Evolutionary conservation across 73 alveolate genomes (phyloP), one percentile per base, ranked within the genome.

Genomic region (Uronychia binucleata): DNA sequence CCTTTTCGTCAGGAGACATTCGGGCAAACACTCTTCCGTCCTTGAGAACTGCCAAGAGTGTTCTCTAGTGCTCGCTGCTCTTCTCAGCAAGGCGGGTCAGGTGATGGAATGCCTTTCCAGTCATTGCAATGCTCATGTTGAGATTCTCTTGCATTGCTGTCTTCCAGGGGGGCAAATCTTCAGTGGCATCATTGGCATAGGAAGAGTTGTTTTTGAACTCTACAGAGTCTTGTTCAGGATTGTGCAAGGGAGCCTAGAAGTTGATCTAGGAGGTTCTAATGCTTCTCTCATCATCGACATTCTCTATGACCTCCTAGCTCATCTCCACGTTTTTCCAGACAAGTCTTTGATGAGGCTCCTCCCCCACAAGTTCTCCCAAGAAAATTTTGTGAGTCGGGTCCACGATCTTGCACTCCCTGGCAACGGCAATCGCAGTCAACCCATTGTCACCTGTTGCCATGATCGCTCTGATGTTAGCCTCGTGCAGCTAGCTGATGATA

Each of bases 1-100:
- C 99, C 84, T 98, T 98, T 67, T 97, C 98, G 75, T 96, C 99
- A 77, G 99, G 99, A 26, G 98, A 87, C 99, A 98, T 98, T 88
- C 99, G 88, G 0, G 99, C 99, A 92, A 97, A 97, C 26, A 98
- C 95, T 80, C 93, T 88, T 27, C 99, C 99, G 35, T 96, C 91
- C 77, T 88, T 89, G 82, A 96, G 97, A 26, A 97, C 97, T 74
- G 79, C 46, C 74, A 59, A 33, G 27, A 93, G 84, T 1, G 81
- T 80, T 33, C 91, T 90, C 59, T 92, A 87, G 28, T 89, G 34
- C 19, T 82, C 85, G 5, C 19, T 19, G 19, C 19, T 19, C 5
- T 46, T 46, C 19, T 46, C 67, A 26, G 87, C 78, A 34, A 87
- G 82, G 27, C 76, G 29, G 5, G 75, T 58, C 32, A 95, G 77